Base-by-base conservation (phyloP, 352 stramenopile genomes). In the Plasmopara viticola region DNA sequence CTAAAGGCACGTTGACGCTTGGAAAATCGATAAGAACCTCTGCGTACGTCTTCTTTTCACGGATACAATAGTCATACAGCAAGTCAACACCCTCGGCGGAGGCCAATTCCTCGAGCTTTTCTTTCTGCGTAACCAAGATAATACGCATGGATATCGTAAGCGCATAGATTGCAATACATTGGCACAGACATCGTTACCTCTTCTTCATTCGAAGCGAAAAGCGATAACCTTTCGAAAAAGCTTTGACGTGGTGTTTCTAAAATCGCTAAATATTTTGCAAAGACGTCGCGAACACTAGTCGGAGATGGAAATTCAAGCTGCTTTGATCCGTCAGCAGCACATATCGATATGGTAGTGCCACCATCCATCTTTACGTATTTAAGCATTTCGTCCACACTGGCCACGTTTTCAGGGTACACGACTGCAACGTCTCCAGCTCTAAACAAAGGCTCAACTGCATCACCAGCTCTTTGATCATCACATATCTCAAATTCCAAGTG, bases 21-120 rank as follows among this genome's bases (percentile, higher is more conserved):
- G 73, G 68, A 40, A 98, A 97, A 50, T 97, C 89, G 9, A 62
- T 46, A 9, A 97, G 62, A 9, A 86, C 80, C 40, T 98, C 92
- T 10, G 74, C 72, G 53, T 95, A 95, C 30, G 80, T 95, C 52
- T 95, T 89, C 53, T 92, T 91, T 56, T 97, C 91, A 20, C 84
- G 81, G 35, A 94, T 91, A 68, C 85, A 95, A 63, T 97, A 98
- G 57, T 96, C 84, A 56, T 95, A 89, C n/a, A 96, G 80, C 30
- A 97, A 62, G 48, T 98, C 92, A 0, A 84, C 85, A 30, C 92
- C 92, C 35, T 88, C 84, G 1, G 86, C 72, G 10, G 84, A 95
- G 6, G 78, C 68, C 6, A 98, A 64, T 54, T 97, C 91, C 31
- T 90, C 58, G 1, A 97, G 73, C 44, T 97, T 97, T 40, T 97